Conservation (phyloP, 495 filamentous ascomycete genomes). For the Penicillium lagena region DNA sequence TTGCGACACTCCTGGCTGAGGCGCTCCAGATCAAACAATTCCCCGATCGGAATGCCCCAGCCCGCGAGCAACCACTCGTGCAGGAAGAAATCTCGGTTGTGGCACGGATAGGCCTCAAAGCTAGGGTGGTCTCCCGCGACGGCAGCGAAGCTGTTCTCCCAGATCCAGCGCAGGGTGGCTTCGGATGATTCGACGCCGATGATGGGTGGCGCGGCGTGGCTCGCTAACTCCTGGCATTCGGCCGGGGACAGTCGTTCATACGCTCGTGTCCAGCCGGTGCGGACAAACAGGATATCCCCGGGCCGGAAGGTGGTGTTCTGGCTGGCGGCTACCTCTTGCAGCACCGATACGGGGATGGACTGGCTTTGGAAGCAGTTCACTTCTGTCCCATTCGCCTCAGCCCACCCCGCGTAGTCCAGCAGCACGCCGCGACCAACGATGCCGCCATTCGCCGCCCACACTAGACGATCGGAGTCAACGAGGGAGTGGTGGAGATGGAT, state of each 20-base stretch:
- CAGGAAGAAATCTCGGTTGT: constrained; percentile 22
- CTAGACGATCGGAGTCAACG: constrained; percentile 11
- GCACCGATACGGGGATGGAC: constrained; percentile 30
- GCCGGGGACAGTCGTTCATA: constrained; percentile 25
- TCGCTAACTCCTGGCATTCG: constrained; percentile 22
- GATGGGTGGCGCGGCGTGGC: constrained; percentile 20
- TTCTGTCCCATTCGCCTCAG: constrained; percentile 24
- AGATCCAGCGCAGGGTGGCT: constrained; percentile 40
- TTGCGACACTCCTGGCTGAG: constrained; percentile 38
- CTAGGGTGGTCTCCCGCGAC: constrained; percentile 44
- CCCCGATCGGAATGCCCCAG: constrained; percentile 54
- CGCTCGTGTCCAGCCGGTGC: constrained; percentile 41
- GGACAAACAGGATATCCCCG: constrained; percentile 53
- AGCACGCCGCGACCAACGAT: constrained; percentile 53
- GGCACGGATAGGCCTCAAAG: constrained; percentile 37
- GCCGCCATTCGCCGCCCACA: constrained; percentile 38
- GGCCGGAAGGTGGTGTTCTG: constrained; percentile 29
- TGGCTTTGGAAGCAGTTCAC: constrained; percentile 31
- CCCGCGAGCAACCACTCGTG: constrained; percentile 49
- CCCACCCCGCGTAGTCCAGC: constrained; percentile 52
- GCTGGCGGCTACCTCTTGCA: constrained; percentile 32
- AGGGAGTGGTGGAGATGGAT: background rate
- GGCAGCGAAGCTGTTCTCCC: constrained; percentile 44
- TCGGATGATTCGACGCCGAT: constrained; percentile 41
- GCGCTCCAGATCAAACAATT: constrained; percentile 52